Evolutionary conservation across 768 basidiomycete genomes (phyloP), one percentile per base, ranked within the genome.

Genomic region (Trametes elegans): DNA sequence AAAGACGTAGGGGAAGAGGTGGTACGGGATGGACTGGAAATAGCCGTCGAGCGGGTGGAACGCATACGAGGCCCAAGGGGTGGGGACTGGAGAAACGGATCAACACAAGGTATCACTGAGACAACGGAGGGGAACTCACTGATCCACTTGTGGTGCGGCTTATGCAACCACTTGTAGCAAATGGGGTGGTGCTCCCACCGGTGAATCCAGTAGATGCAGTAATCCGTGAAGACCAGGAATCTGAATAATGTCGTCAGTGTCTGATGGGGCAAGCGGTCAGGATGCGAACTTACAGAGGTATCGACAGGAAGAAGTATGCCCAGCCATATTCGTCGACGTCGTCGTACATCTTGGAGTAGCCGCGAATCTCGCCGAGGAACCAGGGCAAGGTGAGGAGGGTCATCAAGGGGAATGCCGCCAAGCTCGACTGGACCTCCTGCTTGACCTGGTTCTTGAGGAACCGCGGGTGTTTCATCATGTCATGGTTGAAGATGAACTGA

Each of bases 71-170:
- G 97, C 91, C 65, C 92, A 99, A 0, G 97, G 97, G 0, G 97
- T 97, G 5, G 97, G 95, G 57, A 99, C 94, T 97, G 65, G 0
- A 44, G 14, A 7, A 28, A 38, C 36, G 27, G 16, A 58, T 57
- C 34, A 56, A 57, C n/a, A 53, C 3, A 16, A 2, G 7, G 27
- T 27, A 10, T 0, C 13, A 19, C 28, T n/a, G 42, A 24, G 49
- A 6, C 36, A 24, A 43, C 39, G 26, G 32, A 45, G 21, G 3
- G 43, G 16, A 28, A 83, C 93, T 52, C 70, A 96, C 94, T 84
- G 60, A 98, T 77, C 97, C 97, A 99, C 72, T 91, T 95, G 80
- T 99, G 97, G 70, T 99, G 97, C 1, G 96, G 94, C 71, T 99
- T 99, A 72, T 99, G 97, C 41, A 99, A 64, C 53, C 78, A 73